Evolutionary conservation across 1,284 basidiomycete genomes (phyloP).

Genomic region (Gomphus bonarii): DNA sequence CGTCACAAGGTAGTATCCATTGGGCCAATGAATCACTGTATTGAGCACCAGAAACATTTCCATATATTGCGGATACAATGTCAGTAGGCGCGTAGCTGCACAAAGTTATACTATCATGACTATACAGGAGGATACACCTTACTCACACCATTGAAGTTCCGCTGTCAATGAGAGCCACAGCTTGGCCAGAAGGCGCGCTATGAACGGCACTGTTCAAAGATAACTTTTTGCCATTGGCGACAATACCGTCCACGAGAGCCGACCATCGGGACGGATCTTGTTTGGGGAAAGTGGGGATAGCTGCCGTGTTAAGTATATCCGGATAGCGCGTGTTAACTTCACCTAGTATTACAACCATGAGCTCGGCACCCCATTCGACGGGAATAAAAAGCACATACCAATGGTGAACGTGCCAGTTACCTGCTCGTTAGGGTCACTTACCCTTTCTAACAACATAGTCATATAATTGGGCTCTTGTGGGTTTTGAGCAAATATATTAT

Average conservation of each 20-base stretch:
- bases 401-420: constrained; percentile 60
- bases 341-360: constrained; percentile 27
- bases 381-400: constrained; percentile 30
- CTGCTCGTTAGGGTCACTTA: constrained; percentile 34
- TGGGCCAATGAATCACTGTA: constrained; percentile 39
- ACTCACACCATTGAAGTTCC: constrained; percentile 69
- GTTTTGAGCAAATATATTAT: constrained; percentile 63
- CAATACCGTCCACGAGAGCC: constrained; percentile 57
- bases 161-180: constrained; percentile 63
- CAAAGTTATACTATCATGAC: neutral
- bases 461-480: constrained; percentile 66
- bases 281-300: constrained; percentile 62
- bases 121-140: constrained; percentile 12
- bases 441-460: constrained; percentile 59
- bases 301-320: constrained; percentile 38
- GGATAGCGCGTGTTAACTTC: constrained; percentile 55
- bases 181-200: constrained; percentile 51
- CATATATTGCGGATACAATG: constrained; percentile 57
- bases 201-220: constrained; percentile 43
- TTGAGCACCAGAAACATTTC: constrained; percentile 44
- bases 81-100: constrained; percentile 48
- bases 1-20: constrained; percentile 61
- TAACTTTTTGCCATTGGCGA: constrained; percentile 41
- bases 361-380: neutral
- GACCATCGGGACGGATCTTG: constrained; percentile 58